Evolutionary conservation across 78 protist species (phyloP), one percentile per base, ranked within the genome.

Genomic region (Dictyostelium purpureum): DNA sequence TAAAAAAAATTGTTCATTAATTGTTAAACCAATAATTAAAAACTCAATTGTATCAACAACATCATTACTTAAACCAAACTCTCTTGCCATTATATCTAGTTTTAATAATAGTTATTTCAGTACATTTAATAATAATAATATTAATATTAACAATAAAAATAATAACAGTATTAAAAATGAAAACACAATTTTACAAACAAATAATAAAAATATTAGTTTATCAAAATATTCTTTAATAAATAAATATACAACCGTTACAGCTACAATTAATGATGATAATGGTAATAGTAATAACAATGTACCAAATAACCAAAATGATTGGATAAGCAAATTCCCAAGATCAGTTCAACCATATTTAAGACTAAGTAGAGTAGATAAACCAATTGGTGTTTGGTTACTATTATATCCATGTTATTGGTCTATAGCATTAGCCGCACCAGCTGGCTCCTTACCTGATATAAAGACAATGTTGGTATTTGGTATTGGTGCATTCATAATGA

Each of bases 401-500:
- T 61, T 79, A 4, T 61, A 61, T 35, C 94, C 94, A 43, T 75
- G 94, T 70, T 70, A 31, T n/a, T 88, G 81, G 87, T 70, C 85
- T 57, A 79, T 77, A 19, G 54, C 79, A 37, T 42, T 88, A 11
- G 82, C 89, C 0, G 71, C 94, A 47, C 51, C 66, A 10, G 74
- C 71, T 11, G 94, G 94, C 0, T 11, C 28, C 4, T 45, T 88
- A n/a, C 94, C 94, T 24, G 71, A 78, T 63, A 16, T 76, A 9
- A 79, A 38, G 33, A 18, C 77, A 33, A 52, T 75, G 77, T 10
- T 28, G 0, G 79, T 78, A 78, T 97, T 96, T 66, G 83, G 71
- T 3, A 24, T 69, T 6, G 99, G 99, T 33, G 96, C 99, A n/a
- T 11, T 97, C 28, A 51, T 94, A 24, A 97, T 97, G 99, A 93